phyloP scores from a whole-genome alignment of 1,139 yeast species.

The Torulaspora pretoriensis region DNA sequence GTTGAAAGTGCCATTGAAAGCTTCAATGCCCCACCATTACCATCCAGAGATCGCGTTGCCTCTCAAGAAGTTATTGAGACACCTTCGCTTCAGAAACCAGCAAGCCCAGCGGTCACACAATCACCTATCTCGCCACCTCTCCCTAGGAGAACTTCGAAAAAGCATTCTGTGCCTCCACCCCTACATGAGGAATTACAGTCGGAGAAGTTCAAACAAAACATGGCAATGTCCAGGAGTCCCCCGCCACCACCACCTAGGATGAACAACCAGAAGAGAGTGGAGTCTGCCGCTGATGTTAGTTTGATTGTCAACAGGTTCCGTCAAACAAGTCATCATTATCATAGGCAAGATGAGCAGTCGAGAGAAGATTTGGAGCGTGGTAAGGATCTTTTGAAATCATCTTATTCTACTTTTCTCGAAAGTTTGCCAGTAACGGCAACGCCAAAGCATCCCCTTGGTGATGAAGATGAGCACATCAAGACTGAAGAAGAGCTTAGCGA shows the following conservation, averaged over 20 bases:
- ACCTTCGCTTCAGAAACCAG: constrained; percentile 7
- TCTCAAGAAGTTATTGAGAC: background rate
- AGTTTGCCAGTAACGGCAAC: constrained; percentile 11
- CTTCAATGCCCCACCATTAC: constrained; percentile 8
- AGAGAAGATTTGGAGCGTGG: constrained; percentile 57
- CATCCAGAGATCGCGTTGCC: constrained; percentile 8
- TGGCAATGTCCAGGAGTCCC: constrained; percentile 17
- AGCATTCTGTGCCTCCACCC: constrained; percentile 35
- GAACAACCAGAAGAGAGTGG: constrained; percentile 19
- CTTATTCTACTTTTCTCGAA: constrained; percentile 43
- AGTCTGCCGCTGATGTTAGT: constrained; percentile 39
- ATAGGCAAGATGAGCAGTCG: constrained; percentile 36
- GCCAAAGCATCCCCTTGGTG: constrained; percentile 10
- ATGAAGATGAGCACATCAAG: constrained; percentile 25
- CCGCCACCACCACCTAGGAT: constrained; percentile 17
- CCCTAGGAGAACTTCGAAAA: constrained; percentile 9
- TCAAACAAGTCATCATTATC: constrained; percentile 38
- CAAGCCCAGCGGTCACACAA: constrained; percentile 11
- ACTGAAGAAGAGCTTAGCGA: constrained; percentile 25
- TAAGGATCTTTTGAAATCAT: constrained; percentile 55
- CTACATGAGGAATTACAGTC: constrained; percentile 33
- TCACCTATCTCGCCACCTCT: constrained; percentile 23
- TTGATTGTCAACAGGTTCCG: constrained; percentile 41
- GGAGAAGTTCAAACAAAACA: constrained; percentile 24
- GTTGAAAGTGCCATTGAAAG: constrained; percentile 7